A percentile compares a stretch with the other conserved stretches of the same genome.
Evolutionary conservation across 805 yeast species (phyloP).

Genomic region (Lachancea mirantina): DNA sequence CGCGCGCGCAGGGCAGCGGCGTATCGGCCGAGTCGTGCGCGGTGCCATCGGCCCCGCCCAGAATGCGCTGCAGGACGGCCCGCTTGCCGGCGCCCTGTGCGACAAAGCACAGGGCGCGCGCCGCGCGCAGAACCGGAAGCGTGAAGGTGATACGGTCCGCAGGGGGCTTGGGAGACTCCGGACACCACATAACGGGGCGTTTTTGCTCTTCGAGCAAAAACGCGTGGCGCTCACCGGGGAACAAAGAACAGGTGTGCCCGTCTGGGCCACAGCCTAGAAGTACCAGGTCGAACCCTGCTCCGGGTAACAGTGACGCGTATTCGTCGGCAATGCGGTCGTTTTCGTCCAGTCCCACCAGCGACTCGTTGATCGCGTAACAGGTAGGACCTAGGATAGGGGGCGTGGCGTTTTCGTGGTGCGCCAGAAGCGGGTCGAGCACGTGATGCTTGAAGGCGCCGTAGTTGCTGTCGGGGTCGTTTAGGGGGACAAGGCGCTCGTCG

Average conservation of each 20-base stretch:
- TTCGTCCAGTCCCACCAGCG: constrained; percentile 46
- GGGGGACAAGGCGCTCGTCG: constrained; percentile 85
- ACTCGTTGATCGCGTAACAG: constrained; percentile 58
- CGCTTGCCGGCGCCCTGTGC: constrained; percentile 89
- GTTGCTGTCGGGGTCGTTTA: constrained; percentile 78
- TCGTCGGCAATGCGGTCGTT: constrained; percentile 52
- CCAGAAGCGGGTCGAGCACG: constrained; percentile 45
- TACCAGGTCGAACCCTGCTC: constrained; percentile 51
- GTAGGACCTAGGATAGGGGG: constrained; percentile 51
- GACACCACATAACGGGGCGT: constrained; percentile 55
- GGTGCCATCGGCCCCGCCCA: no score
- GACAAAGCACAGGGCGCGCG: constrained; percentile 60
- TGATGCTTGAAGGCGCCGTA: constrained; percentile 67
- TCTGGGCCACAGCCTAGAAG: constrained; percentile 92
- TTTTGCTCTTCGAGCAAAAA: constrained; percentile 47
- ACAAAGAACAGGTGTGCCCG: constrained; percentile 90
- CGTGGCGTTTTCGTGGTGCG: constrained; percentile 33
- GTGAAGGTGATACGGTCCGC: constrained; percentile 87
- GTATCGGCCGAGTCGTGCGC: no score
- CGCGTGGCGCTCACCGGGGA: constrained; percentile 62
- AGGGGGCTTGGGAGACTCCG: constrained; percentile 91
- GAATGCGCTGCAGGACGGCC: constrained; percentile 60
- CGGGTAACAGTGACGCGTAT: constrained; percentile 55
- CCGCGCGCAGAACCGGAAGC: constrained; percentile 55
- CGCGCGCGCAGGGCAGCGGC: no score